These are phyloP conservation scores for Umbelopsis isabellina DNA, from an alignment of 192 early-diverging fungal genomes.

Conservation along the genomic window DNA sequence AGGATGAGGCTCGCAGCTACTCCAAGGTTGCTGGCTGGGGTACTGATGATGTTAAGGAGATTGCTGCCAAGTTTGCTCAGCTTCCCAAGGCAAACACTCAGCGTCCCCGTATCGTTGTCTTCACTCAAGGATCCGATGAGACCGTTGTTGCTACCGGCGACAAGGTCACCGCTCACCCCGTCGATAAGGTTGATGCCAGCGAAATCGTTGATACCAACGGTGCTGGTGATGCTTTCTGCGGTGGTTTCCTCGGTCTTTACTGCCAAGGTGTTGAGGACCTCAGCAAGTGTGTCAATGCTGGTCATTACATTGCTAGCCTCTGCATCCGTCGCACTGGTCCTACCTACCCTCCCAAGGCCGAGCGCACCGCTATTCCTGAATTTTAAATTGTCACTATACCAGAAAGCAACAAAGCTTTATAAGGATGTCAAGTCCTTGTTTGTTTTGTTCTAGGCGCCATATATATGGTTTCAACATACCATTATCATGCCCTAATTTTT, in stretches of 20 bases:
- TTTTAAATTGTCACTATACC: slow-evolving; percentile 28
- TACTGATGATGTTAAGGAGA: slow-evolving; percentile 75
- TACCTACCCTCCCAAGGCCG: slow-evolving; percentile 61
- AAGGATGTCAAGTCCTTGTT: background rate
- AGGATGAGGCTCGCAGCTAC: slow-evolving; percentile 91
- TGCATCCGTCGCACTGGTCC: slow-evolving; percentile 83
- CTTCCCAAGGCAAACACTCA: slow-evolving; percentile 76
- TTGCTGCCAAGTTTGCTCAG: slow-evolving; percentile 82
- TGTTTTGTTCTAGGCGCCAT: background rate
- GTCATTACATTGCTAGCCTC: slow-evolving; percentile 87
- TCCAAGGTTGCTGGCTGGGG: slow-evolving; percentile 71
- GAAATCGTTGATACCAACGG: slow-evolving; percentile 97
- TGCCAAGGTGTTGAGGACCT: slow-evolving; percentile 72
- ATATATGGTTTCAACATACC: slow-evolving; percentile 21
- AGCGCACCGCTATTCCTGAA: slow-evolving; percentile 32
- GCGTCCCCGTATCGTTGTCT: slow-evolving; percentile 84
- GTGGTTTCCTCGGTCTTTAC: slow-evolving; percentile 87
- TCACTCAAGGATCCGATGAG: slow-evolving; percentile 85
- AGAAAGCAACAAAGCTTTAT: background rate
- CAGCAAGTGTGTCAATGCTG: slow-evolving; percentile 74
- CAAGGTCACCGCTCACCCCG: slow-evolving; percentile 62
- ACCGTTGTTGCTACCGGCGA: slow-evolving; percentile 74
- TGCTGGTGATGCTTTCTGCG: slow-evolving; percentile 96
- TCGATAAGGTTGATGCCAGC: slow-evolving; percentile 56
- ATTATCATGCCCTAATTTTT: background rate